Evolutionary conservation across 2,329 filamentous ascomycete species (phyloP).

Genomic region (Cladosporium sp.): DNA sequence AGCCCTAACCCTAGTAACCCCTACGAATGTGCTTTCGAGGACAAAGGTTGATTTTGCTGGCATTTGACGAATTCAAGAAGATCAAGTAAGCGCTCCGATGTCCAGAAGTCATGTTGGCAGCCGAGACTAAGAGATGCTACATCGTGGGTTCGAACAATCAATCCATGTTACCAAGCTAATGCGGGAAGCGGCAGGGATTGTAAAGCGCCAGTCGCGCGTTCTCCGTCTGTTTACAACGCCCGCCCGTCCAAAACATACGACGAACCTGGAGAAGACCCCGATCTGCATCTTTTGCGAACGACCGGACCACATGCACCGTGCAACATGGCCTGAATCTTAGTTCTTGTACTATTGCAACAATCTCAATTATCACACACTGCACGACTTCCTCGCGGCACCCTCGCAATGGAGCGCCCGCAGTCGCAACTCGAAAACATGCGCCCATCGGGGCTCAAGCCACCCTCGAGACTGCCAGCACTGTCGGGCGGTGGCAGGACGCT

Average conservation of each 20-base stretch:
- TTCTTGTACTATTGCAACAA: conserved; percentile 13
- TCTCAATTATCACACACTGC: conserved; percentile 11
- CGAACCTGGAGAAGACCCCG: conserved; percentile 4
- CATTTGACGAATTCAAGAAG: not conserved
- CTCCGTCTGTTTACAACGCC: conserved; percentile 9
- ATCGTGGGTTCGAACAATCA: not conserved
- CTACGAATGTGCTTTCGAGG: not conserved
- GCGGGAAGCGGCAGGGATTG: conserved; percentile 2
- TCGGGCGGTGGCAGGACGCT: conserved; percentile 26
- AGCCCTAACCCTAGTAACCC: not conserved
- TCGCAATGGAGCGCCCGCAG: conserved; percentile 34
- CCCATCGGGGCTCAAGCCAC: conserved; percentile 37
- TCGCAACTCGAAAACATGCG: conserved; percentile 38
- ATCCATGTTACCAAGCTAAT: not conserved
- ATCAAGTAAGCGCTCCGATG: not conserved
- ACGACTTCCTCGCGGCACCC: not conserved
- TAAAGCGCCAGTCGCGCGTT: conserved; percentile 1
- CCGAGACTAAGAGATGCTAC: not conserved
- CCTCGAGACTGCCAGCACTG: conserved; percentile 34
- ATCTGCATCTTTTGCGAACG: not conserved
- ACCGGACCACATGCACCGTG: not conserved
- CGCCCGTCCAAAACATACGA: conserved; percentile 1
- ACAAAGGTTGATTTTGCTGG: not conserved
- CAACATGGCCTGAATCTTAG: conserved; percentile 19
- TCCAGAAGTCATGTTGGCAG: not conserved